A percentile compares a stretch with the other conserved stretches of the same genome.
Conservation (phyloP, 805 yeast genomes). For the Millerago galiae region DNA sequence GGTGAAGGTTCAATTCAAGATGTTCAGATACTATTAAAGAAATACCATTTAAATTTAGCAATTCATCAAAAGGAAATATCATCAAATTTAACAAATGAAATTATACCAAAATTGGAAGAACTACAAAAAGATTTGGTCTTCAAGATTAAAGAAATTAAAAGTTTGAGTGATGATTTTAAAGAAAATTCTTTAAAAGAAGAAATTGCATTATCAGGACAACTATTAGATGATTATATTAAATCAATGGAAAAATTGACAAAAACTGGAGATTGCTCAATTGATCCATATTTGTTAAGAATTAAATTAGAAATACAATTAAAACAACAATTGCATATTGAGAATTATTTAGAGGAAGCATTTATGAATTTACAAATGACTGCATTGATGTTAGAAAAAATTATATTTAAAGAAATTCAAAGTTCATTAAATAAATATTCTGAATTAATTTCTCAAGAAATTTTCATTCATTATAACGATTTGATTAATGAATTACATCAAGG, state of each 20-base stretch:
- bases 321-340: conserved; percentile 75
- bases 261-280: conserved; percentile 40
- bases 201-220: conserved; percentile 56
- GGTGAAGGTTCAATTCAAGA: conserved; percentile 82
- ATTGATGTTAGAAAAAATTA: conserved; percentile 78
- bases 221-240: conserved; percentile 45
- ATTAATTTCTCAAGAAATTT: conserved; percentile 65
- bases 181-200: conserved; percentile 56
- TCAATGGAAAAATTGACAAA: conserved; percentile 51
- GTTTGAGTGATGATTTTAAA: conserved; percentile 76
- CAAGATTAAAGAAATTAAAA: conserved; percentile 81
- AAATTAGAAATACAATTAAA: conserved; percentile 70
- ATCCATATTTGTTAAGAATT: conserved; percentile 73
- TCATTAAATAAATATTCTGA: conserved; percentile 68
- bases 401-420: conserved; percentile 77
- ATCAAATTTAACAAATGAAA: conserved; percentile 48
- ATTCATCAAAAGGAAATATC: conserved; percentile 48
- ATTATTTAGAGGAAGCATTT: conserved; percentile 81
- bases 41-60: conserved; percentile 60
- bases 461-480: conserved; percentile 57
- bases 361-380: conserved; percentile 83
- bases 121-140: conserved; percentile 66
- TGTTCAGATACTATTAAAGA: conserved; percentile 63
- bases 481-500: conserved; percentile 62
- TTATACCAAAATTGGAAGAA: conserved; percentile 64